These are phyloP conservation scores for Xylaria telfairii DNA, from an alignment of 495 filamentous ascomycete genomes.

Conservation along the genomic window DNA sequence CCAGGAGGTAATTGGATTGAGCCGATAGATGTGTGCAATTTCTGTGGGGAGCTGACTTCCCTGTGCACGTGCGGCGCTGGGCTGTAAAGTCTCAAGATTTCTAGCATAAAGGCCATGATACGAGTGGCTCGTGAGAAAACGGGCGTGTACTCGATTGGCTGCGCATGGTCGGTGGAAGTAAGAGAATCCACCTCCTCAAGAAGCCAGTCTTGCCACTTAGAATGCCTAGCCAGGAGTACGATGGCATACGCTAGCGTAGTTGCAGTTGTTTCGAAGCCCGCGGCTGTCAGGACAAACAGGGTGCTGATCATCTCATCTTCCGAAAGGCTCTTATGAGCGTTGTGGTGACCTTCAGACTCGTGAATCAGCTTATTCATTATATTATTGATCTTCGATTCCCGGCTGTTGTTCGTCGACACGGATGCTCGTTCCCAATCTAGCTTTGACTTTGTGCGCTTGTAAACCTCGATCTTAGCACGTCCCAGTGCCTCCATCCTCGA, in stretches of 20 bases:
- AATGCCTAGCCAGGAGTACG: conserved; percentile 49
- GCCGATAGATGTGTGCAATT: background rate
- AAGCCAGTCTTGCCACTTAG: conserved; percentile 49
- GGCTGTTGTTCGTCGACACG: conserved; percentile 18
- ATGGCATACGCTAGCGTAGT: conserved; percentile 54
- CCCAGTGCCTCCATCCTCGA: conserved; percentile 27
- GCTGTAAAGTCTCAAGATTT: background rate
- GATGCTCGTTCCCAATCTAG: conserved; percentile 41
- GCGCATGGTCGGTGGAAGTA: conserved; percentile 13
- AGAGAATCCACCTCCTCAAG: conserved; percentile 33
- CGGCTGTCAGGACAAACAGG: conserved; percentile 57
- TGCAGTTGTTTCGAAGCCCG: conserved; percentile 60
- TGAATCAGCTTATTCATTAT: conserved; percentile 39
- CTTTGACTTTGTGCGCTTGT: conserved; percentile 34
- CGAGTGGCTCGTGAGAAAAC: conserved; percentile 49
- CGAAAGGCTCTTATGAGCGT: no score
- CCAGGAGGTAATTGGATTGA: background rate
- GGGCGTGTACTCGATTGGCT: conserved; percentile 34
- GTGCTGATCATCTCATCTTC: conserved; percentile 57
- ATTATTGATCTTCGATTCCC: conserved; percentile 33
- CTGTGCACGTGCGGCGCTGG: conserved; percentile 4
- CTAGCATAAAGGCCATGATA: conserved; percentile 51
- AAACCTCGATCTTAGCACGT: conserved; percentile 33
- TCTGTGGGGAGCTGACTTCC: background rate
- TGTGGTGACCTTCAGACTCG: conserved; percentile 12